Conservation (phyloP, 2,329 filamentous ascomycete species). For the Colletotrichum truncatum region DNA sequence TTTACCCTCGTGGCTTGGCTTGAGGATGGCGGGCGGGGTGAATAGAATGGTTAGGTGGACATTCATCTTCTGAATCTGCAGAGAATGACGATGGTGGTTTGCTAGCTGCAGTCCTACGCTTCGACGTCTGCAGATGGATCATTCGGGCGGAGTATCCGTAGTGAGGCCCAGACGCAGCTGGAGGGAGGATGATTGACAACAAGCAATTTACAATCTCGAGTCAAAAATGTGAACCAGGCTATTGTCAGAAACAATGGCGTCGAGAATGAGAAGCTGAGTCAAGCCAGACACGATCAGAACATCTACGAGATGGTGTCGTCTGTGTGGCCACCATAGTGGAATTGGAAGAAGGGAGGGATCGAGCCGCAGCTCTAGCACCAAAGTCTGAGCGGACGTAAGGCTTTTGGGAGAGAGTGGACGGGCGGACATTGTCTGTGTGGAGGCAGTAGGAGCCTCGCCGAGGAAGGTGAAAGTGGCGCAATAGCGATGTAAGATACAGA, state of each 20-base stretch:
- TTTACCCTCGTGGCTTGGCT: slow-evolving; percentile 8
- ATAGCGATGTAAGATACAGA: no score
- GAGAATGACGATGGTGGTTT: neutral
- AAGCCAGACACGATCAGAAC: neutral
- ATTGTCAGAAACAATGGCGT: neutral
- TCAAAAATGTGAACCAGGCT: neutral
- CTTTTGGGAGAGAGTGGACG: neutral
- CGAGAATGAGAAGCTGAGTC: neutral
- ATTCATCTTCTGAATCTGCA: neutral
- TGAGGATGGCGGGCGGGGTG: neutral
- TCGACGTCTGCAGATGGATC: neutral
- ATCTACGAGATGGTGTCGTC: slow-evolving; percentile 10
- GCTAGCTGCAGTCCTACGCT: neutral
- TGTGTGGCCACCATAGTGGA: neutral
- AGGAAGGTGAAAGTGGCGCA: neutral
- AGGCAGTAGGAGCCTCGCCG: neutral
- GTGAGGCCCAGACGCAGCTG: neutral
- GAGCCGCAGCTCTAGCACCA: slow-evolving; percentile 9
- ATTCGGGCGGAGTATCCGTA: neutral
- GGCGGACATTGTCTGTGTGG: neutral
- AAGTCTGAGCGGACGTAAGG: neutral
- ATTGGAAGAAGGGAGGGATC: slow-evolving; percentile 19
- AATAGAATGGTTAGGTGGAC: neutral
- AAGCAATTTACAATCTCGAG: neutral
- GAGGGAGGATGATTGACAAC: slow-evolving; percentile 1